Percentiles rank a stretch among this genome's conserved stretches.
phyloP scores from a whole-genome alignment of 495 filamentous ascomycete species.

The Pyrenula massariospora region DNA sequence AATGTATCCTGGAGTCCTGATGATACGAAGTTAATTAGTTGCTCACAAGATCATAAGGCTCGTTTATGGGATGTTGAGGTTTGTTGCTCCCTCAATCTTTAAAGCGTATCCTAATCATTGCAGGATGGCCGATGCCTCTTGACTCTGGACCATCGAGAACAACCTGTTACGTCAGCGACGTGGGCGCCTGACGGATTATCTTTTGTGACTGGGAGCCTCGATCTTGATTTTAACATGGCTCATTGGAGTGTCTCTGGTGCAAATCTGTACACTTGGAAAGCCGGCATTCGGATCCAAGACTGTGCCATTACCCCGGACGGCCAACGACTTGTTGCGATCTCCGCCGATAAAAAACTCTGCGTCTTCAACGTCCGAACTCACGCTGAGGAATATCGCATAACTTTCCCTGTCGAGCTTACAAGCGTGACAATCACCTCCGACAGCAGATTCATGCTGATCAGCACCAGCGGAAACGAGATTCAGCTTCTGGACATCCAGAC shows the following conservation, averaged over 20 bases:
- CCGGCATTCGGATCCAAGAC: slow-evolving; percentile 70
- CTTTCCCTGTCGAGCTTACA: slow-evolving; percentile 54
- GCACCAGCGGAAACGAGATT: slow-evolving; percentile 62
- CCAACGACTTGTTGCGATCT: slow-evolving; percentile 63
- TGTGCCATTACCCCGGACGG: slow-evolving; percentile 72
- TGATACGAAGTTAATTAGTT: slow-evolving; percentile 72
- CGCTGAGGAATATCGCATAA: slow-evolving; percentile 61
- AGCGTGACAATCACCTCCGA: slow-evolving; percentile 74
- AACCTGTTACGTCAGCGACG: slow-evolving; percentile 74
- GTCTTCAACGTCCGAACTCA: slow-evolving; percentile 71
- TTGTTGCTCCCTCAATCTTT: slow-evolving; percentile 15
- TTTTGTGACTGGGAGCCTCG: slow-evolving; percentile 73
- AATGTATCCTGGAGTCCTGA: slow-evolving; percentile 88
- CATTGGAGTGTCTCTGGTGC: slow-evolving; percentile 55
- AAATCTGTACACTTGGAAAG: slow-evolving; percentile 48
- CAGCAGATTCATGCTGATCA: slow-evolving; percentile 69
- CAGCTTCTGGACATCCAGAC: slow-evolving; percentile 67
- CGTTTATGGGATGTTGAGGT: slow-evolving; percentile 72
- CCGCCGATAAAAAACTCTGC: slow-evolving; percentile 55
- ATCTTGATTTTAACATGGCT: slow-evolving; percentile 50
- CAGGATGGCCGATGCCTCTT: slow-evolving; percentile 61
- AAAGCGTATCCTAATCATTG: not conserved
- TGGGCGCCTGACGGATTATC: slow-evolving; percentile 72
- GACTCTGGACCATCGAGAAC: slow-evolving; percentile 53
- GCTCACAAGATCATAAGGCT: slow-evolving; percentile 61